These are phyloP conservation scores for Penicillium coprophilum DNA, from an alignment of 495 filamentous ascomycete species.

Conservation along the genomic window DNA sequence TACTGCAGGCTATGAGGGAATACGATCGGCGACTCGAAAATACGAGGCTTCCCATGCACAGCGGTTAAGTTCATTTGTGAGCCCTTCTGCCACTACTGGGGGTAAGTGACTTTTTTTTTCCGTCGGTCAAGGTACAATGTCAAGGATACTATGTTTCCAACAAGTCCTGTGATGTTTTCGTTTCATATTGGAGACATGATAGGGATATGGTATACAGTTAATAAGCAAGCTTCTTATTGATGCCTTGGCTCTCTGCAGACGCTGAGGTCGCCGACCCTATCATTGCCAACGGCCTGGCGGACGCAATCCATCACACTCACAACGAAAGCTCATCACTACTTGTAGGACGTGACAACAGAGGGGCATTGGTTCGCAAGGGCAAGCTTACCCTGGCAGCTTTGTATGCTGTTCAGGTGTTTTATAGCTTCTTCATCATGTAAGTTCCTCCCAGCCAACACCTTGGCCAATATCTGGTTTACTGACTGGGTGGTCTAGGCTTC, in stretches of 20 bases:
- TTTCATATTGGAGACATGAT: conserved; percentile 1
- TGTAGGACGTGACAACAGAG: conserved; percentile 57
- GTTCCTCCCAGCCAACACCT: conserved; percentile 34
- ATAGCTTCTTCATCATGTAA: conserved; percentile 99
- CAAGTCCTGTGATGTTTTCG: background rate
- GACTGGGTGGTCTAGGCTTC: conserved; percentile 61
- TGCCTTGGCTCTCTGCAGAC: conserved; percentile 39
- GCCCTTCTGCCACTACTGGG: conserved; percentile 25
- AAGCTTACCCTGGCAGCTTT: conserved; percentile 75
- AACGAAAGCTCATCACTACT: conserved; percentile 70
- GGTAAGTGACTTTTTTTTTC: conserved; percentile 51
- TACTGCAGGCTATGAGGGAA: conserved; percentile 85
- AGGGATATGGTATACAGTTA: conserved; percentile 15
- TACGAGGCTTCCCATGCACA: conserved; percentile 67
- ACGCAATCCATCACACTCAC: conserved; percentile 21
- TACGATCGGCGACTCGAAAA: conserved; percentile 70
- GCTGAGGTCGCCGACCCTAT: conserved; percentile 45
- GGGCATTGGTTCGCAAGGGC: conserved; percentile 53
- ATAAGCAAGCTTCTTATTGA: conserved; percentile 36
- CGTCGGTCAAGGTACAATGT: background rate
- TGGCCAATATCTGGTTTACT: conserved; percentile 3
- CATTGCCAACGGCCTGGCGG: conserved; percentile 27
- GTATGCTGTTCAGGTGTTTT: conserved; percentile 95
- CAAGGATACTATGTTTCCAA: conserved; percentile 2
- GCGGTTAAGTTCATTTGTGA: conserved; percentile 46